A percentile compares a stretch with the other conserved stretches of the same genome.
Evolutionary conservation across 1,139 yeast genomes (phyloP).

Genomic region (Sugiyamaella xylanicola): DNA sequence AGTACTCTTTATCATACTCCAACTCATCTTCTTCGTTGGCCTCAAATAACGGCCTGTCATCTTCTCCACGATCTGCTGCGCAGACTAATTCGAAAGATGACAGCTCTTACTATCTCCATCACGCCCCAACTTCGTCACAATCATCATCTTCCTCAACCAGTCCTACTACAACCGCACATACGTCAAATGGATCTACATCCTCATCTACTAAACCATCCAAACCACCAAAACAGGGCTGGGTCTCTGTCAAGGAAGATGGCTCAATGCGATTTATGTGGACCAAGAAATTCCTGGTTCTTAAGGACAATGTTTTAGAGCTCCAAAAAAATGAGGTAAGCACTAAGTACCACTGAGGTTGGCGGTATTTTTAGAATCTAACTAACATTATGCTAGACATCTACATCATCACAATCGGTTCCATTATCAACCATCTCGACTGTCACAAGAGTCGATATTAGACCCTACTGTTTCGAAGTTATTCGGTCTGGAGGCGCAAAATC

Average conservation of each 20-base stretch:
- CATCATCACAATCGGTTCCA: conserved; percentile 52
- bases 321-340: conserved; percentile 62
- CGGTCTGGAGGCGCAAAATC: conserved; percentile 60
- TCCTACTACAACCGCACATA: conserved; percentile 7
- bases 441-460: conserved; percentile 63
- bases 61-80: conserved; percentile 14
- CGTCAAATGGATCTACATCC: conserved; percentile 12
- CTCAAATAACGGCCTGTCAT: conserved; percentile 11
- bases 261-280: conserved; percentile 81
- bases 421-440: conserved; percentile 58
- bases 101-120: conserved; percentile 6
- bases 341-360: no score
- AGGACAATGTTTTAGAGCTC: conserved; percentile 73
- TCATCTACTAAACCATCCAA: conserved; percentile 11
- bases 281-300: conserved; percentile 75
- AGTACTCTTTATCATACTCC: conserved; percentile 21
- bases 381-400: conserved; percentile 22
- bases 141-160: conserved; percentile 18
- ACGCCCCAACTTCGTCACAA: conserved; percentile 19
- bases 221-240: conserved; percentile 67
- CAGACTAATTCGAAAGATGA: conserved; percentile 10
- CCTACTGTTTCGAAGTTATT: conserved; percentile 77
- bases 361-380: no score
- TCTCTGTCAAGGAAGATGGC: conserved; percentile 89
- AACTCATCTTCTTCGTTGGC: conserved; percentile 27